Evolutionary conservation across 441 rosid species (phyloP).

Genomic region (Bruguiera hainesii): DNA sequence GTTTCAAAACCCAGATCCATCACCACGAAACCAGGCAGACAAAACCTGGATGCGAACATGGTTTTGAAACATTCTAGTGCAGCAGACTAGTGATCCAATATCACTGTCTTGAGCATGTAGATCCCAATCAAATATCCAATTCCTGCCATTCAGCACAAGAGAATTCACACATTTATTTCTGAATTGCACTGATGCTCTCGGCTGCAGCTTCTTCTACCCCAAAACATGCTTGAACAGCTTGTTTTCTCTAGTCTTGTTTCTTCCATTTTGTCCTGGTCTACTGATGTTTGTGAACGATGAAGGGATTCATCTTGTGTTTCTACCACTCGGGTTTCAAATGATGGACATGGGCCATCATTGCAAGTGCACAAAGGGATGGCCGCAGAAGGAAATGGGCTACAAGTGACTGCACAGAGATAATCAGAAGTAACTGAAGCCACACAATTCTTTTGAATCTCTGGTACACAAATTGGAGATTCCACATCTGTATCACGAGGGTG

Average conservation of each 20-base stretch:
- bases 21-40: conserved; percentile 25
- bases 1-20: conserved; percentile 21
- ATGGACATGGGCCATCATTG: conserved; percentile 76
- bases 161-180: conserved; percentile 72
- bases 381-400: conserved; percentile 92
- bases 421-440: conserved; percentile 81
- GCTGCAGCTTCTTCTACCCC: conserved; percentile 98
- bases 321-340: conserved; percentile 57
- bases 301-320: conserved; percentile 53
- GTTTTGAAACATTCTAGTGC: conserved; percentile 15
- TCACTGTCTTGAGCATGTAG: background rate
- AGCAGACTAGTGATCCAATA: background rate
- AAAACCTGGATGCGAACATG: conserved; percentile 30
- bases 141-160: conserved; percentile 11
- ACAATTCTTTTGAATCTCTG: conserved; percentile 60
- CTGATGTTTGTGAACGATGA: conserved; percentile 32
- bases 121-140: background rate
- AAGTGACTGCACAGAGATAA: conserved; percentile 80
- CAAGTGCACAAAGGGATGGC: conserved; percentile 83
- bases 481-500: conserved; percentile 55
- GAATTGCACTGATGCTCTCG: conserved; percentile 96
- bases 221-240: conserved; percentile 89
- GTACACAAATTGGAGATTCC: conserved; percentile 52
- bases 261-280: conserved; percentile 68
- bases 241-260: conserved; percentile 77